Base-by-base conservation (phyloP, 352 stramenopile species). In the Phytopythium ostracodes region DNA sequence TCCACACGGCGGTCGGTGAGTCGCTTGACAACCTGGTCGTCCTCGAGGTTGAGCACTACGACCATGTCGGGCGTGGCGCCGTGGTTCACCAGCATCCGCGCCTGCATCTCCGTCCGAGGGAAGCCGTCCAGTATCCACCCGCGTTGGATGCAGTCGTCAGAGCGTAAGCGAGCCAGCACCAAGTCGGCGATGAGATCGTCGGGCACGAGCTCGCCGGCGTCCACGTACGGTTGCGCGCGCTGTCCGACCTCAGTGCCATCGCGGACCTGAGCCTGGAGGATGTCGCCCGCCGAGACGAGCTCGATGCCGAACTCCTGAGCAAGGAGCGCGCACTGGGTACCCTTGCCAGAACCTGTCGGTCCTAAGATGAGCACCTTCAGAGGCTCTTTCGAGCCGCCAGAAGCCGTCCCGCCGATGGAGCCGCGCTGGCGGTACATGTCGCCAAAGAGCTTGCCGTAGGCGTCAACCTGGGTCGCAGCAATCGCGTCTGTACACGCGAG, bases 101-200 rank as follows among this genome's bases (percentile, higher is more conserved):
- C 95, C 63, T 99, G 93, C 20, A 77, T 84, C 38, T 88, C 80
- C 10, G 95, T 98, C 44, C 94, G 87, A 3, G 96, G 96, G 65
- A 98, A 98, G 8, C 96, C 96, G 65, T 99, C 96, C 0, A 99
- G 70, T 17, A 99, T 76, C 89, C 93, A 99, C 11, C 96, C 96
- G 22, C 76, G 79, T 54, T 75, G 56, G 36, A 82, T 68, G 69
- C 94, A 98, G 72, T 98, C 95, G 2, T 76, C 56, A 63, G 97
- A 67, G 36, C 71, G 54, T 1, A 99, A 75, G 0, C 96, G 78
- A 55, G 88, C 79, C 31, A 90, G 59, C 12, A 94, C 76, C 56
- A 92, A 64, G 67, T 97, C 74, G 59, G 98, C 87, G 59, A 99
- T 98, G 12, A 99, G 67, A 11, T 96, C 71, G 67, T 99, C 96